A percentile compares a stretch with the other conserved stretches of the same genome.
Evolutionary conservation across 176 grass and related monocot genomes (phyloP).

Genomic region (Hyparrhenia diplandra): DNA sequence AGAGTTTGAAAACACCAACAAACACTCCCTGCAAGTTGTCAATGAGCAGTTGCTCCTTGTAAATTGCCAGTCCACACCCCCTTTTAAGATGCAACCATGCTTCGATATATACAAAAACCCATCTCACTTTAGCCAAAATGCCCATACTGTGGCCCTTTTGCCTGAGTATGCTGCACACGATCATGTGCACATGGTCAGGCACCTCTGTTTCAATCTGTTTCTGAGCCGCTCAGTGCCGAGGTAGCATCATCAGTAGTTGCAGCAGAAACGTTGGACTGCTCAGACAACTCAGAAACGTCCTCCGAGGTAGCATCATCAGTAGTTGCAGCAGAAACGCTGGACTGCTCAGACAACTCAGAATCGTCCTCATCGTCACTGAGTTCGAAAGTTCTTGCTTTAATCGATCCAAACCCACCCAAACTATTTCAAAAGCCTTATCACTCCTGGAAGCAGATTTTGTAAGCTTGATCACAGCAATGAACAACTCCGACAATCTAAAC

Average conservation of each 20-base stretch:
- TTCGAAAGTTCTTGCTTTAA: not conserved
- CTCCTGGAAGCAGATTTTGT: not conserved
- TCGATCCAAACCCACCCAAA: not conserved
- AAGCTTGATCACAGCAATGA: not conserved
- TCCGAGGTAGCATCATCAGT: conserved; percentile 3
- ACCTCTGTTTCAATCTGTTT: not conserved
- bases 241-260: too few species aligned
- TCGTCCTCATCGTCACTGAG: not conserved
- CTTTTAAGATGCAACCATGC: too few species aligned
- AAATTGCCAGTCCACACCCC: not conserved
- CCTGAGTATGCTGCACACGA: not conserved
- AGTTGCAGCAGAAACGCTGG: not conserved
- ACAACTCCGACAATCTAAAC: not conserved
- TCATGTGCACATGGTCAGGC: not conserved
- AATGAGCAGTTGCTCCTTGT: not conserved
- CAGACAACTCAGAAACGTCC: too few species aligned
- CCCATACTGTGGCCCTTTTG: too few species aligned
- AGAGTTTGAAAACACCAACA: too few species aligned
- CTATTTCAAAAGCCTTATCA: not conserved
- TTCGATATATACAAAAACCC: too few species aligned
- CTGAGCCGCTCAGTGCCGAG: not conserved
- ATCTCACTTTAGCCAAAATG: too few species aligned
- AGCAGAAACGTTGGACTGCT: too few species aligned
- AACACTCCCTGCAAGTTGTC: not conserved
- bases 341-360: not conserved